Evolutionary conservation across 2,329 filamentous ascomycete species (phyloP), one percentile per base, ranked within the genome.

Genomic region (Exophiala oligosperma): DNA sequence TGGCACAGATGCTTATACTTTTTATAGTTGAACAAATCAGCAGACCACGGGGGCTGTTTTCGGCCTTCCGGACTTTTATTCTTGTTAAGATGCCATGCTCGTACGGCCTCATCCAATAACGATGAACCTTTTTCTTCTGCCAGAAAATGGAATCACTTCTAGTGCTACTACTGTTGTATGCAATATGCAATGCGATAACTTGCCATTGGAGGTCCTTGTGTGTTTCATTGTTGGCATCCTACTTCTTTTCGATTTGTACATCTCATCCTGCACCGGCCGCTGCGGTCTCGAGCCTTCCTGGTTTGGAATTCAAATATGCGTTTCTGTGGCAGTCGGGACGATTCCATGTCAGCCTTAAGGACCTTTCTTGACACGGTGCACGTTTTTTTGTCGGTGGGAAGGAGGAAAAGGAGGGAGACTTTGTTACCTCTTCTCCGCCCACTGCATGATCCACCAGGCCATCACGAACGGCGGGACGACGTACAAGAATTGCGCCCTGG

Each of bases 401-500:
- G 24, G 46, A 41, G 29, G 23, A 11, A 38, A 35, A 14, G 43
- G 44, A 9, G 28, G 46, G 32, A 12, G 32, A 35, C 2, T 9
- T 35, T 11, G 11, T 46, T 47, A 48, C 46, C 46, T 5, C 24
- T 29, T 48, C 23, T 48, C 26, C 66, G 93, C 93, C 94, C 94
- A 97, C 73, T 89, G 78, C 87, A 97, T 89, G 67, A 86, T 73
- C 74, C 87, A 85, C 81, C 97, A 97, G 66, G 85, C 92, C 66
- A 81, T 76, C 64, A 94, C 70, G 68, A 96, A 79, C 37, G 92
- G 89, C 59, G 94, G 89, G 24, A 86, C 83, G 76, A 92, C 86
- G 84, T 92, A 99, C 69, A 97, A 85, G 67, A 96, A 85, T 82
- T 97, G 93, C 67, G 82, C 77, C 74, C 86, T 87, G 77, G 88